Base-by-base conservation (phyloP, 257 asterid species). In the Fraxinus cuspidata region DNA sequence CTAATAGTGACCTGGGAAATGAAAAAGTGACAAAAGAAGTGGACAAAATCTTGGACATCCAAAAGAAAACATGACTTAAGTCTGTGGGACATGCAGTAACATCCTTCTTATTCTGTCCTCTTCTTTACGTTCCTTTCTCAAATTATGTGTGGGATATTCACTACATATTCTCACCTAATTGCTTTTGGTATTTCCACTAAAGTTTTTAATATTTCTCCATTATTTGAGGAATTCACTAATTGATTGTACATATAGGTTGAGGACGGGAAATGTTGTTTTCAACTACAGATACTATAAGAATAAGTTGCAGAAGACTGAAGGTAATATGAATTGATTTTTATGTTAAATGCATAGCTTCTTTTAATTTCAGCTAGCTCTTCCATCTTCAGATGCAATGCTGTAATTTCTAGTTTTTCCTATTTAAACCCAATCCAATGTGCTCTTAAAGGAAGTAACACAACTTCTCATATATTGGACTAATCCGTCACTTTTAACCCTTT, bases 261-360 rank as follows among this genome's bases (percentile, higher is more conserved):
- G 99, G 91, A 82, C 88, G 70, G 98, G 99, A 75, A 96, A 96
- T 87, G 98, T 96, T 69, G 87, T 96, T 80, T 96, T 92, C 96
- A 90, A 93, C 88, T 96, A 92, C 87, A 87, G 83, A 85, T 96
- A 93, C 86, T 92, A 92, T 79, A 86, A 91, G 88, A 90, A 91
- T 83, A 89, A 87, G 92, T 78, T 92, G 89, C 97, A 92, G 85
- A 88, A 93, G 83, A 96, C 97, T 69, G 99, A 96, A 93, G 98
- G 99, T 93, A 92, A 78, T 82, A 73, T 79, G 58, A 63, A 38
- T 38, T 38, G 12, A 38, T 38, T 38, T 38, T 38, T 7, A 7
- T 38, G 44, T 7, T 38, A 9, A 38, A 42, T 49, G 74, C 63
- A 64, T 53, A 60, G 31, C 71, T 23, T 56, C 66, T 34, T 65